Base-by-base conservation (phyloP, 1,284 basidiomycete species). In the Irpex sp. region DNA sequence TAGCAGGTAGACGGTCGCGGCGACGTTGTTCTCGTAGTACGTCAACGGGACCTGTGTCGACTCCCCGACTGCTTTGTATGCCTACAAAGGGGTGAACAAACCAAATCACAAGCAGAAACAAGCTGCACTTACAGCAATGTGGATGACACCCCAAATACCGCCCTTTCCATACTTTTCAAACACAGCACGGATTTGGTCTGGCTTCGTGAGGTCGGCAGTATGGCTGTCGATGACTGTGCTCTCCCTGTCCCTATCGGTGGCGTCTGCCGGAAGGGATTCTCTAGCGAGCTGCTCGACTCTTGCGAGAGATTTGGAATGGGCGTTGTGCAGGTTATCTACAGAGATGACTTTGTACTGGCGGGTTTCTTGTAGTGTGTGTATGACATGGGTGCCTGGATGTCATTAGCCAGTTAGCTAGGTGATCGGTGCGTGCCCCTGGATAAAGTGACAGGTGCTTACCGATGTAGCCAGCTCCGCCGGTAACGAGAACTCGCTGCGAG, bases 61-160 rank as follows among this genome's bases (percentile, higher is more conserved):
- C 77, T 99, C 97, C 58, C 97, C 97, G 33, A 99, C 97, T 14
- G 96, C 95, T 80, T 99, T 99, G 81, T 94, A 90, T 3, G 97
- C 97, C 91, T 93, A 65, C 36, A 19, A 39, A 19, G 56, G 33
- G 59, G 56, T 45, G 37, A 12, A 52, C 58, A n/a, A 52, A 19
- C 19, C 16, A 33, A 47, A 14, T n/a, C 33, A 45, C 19, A 54
- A 3, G 21, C 12, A 33, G 36, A 48, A 28, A 39, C 18, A 37
- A 47, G 52, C 48, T 47, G 35, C 16, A 82, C 88, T 68, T 66
- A 93, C 91, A 21, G 96, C 97, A 63, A 98, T 87, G 74, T 99
- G 97, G 64, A 99, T 84, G 55, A 98, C 94, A 61, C 94, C 96
- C 91, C 94, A 98, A 68, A 99, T 94, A n/a, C 93, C 94, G 48